Conservation (phyloP, 306 rosid genomes). For the Gleditsia sinensis region DNA sequence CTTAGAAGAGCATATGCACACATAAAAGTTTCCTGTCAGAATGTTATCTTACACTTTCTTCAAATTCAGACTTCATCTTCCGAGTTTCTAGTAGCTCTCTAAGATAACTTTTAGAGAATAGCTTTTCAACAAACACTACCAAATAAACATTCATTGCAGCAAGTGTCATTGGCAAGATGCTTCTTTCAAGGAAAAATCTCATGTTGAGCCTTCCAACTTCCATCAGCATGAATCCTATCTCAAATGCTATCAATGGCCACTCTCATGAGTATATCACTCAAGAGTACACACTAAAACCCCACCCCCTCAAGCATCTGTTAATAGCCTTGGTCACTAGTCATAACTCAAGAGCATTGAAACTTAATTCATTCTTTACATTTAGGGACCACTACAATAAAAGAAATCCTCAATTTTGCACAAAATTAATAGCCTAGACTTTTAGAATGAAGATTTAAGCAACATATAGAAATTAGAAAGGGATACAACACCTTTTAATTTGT, state of each 20-base stretch:
- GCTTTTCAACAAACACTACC: background rate
- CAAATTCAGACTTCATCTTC: background rate
- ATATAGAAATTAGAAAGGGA: constrained; percentile 6
- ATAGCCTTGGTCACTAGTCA: background rate
- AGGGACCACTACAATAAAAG: background rate
- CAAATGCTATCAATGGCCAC: background rate
- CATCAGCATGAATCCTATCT: too few relatives aligned
- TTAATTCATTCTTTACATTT: background rate
- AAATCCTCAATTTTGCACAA: background rate
- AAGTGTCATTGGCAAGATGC: background rate
- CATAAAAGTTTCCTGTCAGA: background rate
- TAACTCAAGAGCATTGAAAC: background rate
- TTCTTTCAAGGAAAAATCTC: background rate
- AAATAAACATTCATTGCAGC: background rate
- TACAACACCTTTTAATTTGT: constrained; percentile 78
- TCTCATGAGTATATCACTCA: background rate
- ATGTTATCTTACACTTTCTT: background rate
- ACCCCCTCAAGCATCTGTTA: background rate
- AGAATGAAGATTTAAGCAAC: constrained; percentile 4
- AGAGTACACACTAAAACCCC: background rate
- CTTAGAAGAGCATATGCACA: background rate
- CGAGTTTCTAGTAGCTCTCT: background rate
- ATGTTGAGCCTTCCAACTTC: too few relatives aligned
- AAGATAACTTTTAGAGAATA: background rate
- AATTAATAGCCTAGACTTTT: constrained; percentile 10